phyloP scores from a whole-genome alignment of 2,329 filamentous ascomycete species.

The Blastomyces gilchristii region DNA sequence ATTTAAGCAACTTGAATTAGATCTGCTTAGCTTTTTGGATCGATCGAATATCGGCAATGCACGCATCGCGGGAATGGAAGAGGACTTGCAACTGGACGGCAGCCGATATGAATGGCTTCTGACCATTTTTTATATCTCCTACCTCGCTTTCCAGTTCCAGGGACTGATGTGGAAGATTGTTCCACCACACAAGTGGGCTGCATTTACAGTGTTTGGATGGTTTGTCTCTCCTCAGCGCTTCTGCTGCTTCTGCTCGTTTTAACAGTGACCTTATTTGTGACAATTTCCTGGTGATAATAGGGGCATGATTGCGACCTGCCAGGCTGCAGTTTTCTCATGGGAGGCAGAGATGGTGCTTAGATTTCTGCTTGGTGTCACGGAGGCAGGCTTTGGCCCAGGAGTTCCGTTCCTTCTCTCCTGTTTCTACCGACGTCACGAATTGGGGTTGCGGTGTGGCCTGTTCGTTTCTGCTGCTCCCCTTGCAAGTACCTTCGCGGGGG shows the following conservation, averaged over 20 bases:
- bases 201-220: slow-evolving; percentile 35
- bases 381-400: slow-evolving; percentile 38
- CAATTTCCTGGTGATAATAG: slow-evolving; percentile 19
- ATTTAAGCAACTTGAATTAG: slow-evolving; percentile 20
- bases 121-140: slow-evolving; percentile 45
- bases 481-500: slow-evolving; percentile 69
- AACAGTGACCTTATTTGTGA: not conserved
- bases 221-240: slow-evolving; percentile 17
- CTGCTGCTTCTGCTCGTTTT: not conserved
- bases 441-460: slow-evolving; percentile 47
- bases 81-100: slow-evolving; percentile 40
- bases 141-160: slow-evolving; percentile 35
- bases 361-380: slow-evolving; percentile 39
- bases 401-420: slow-evolving; percentile 45
- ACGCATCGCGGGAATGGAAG: slow-evolving; percentile 43
- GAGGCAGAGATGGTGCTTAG: slow-evolving; percentile 40
- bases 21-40: slow-evolving; percentile 41
- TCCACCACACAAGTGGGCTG: slow-evolving; percentile 35
- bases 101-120: slow-evolving; percentile 42
- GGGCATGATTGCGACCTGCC: slow-evolving; percentile 40
- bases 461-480: slow-evolving; percentile 52
- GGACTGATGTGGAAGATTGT: slow-evolving; percentile 38
- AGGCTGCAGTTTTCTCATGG: slow-evolving; percentile 38
- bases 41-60: slow-evolving; percentile 45
- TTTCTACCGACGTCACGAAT: slow-evolving; percentile 49